Base-by-base conservation (phyloP, 257 asterid species). In the Osmanthus fragrans region DNA sequence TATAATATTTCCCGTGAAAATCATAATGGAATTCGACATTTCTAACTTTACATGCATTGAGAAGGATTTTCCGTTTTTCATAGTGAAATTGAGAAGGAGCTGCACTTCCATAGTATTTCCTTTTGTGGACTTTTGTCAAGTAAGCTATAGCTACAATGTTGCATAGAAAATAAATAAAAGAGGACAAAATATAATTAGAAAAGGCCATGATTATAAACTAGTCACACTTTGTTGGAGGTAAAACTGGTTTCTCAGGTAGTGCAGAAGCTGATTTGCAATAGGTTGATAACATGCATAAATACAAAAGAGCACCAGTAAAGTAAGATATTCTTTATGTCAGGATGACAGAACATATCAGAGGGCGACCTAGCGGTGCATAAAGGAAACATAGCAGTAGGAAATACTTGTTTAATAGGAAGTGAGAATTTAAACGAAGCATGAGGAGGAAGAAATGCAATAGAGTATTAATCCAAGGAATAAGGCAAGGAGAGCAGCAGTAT, bases 181-280 rank as follows among this genome's bases (percentile, higher is more conserved):
- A 58, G 69, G 72, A 69, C 37, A 77, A 73, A 73, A 54, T 45
- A 73, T 27, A 74, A 69, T 32, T 73, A 73, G 67, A 27, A 16
- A 34, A 56, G 30, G 71, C 13, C 40, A 74, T 49, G 37, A 77
- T 32, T 58, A 18, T 69, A 49, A 71, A 45, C 37, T 54, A 27
- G 29, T 25, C 54, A 18, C n/a, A 21, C 75, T 29, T 25, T 13
- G 72, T 42, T 30, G 49, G 78, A 21, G 32, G 40, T 45, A 32
- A 36, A 73, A 67, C 25, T 39, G 73, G 45, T 73, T 39, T n/a
- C 34, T 47, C 34, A 33, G 69, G 49, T 29, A 49, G 42, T 42
- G 27, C 70, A 29, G n/a, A 63, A 39, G 18, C 66, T 42, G 13
- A 64, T 65, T 45, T 58, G 69, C 19, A 45, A 25, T 11, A 34